phyloP scores from a whole-genome alignment of 2,329 filamentous ascomycete genomes.

The Phoma sp. region DNA sequence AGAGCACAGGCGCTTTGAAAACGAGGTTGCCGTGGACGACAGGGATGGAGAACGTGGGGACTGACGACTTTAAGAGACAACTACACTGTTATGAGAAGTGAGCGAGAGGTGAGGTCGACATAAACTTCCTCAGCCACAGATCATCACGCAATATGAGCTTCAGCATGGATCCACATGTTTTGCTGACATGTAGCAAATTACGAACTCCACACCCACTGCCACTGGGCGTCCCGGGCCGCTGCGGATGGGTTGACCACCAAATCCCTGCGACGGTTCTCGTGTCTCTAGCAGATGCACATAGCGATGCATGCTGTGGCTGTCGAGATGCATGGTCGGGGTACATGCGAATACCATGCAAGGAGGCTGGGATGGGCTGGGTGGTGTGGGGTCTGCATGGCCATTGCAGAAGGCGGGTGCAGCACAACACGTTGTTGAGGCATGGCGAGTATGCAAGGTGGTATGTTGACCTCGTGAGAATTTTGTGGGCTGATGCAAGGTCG shows the following conservation, averaged over 20 bases:
- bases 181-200: conserved; percentile 14
- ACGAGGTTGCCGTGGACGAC: background rate
- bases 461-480: background rate
- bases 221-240: conserved; percentile 12
- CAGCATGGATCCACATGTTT: conserved; percentile 14
- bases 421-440: conserved; percentile 12
- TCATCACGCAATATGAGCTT: conserved; percentile 12
- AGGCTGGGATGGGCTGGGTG: background rate
- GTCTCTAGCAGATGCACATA: background rate
- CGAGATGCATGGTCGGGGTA: background rate
- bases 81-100: background rate
- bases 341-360: background rate
- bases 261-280: background rate
- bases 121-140: conserved; percentile 17
- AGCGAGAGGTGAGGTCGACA: conserved; percentile 13
- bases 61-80: background rate
- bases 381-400: background rate
- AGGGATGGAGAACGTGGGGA: background rate
- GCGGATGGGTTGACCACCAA: conserved; percentile 10
- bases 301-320: background rate
- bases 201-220: background rate
- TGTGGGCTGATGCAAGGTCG: background rate
- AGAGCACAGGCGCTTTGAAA: conserved; percentile 15
- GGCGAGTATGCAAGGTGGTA: conserved; percentile 2
- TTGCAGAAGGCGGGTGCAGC: background rate